Evolutionary conservation across 306 rosid genomes (phyloP).

Genomic region (Geum urbanum): DNA sequence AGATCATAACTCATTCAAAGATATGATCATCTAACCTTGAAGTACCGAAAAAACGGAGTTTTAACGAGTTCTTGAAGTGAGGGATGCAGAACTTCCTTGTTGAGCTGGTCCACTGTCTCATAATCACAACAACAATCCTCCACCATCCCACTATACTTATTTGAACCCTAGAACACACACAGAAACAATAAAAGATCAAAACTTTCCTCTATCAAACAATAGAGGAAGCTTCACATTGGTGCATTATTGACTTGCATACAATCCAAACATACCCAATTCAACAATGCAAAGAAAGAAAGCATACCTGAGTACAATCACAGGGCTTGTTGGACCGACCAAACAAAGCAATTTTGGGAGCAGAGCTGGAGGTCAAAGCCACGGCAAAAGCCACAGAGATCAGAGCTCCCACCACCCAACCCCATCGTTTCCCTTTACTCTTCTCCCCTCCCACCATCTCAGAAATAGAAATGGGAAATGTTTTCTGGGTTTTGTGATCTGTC

Average conservation of each 20-base stretch:
- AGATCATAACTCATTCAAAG: not conserved
- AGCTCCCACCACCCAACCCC: conserved; percentile 58
- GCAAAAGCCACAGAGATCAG: conserved; percentile 52
- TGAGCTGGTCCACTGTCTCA: conserved; percentile 45
- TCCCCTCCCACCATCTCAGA: conserved; percentile 34
- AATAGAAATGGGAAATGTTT: not conserved
- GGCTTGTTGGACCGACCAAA: conserved; percentile 51
- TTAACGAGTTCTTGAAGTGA: conserved; percentile 48
- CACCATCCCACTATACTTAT: conserved; percentile 41
- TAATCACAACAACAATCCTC: conserved; percentile 59
- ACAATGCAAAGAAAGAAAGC: conserved; percentile 11
- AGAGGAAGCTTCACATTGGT: too few relatives aligned
- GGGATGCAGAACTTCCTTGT: conserved; percentile 41
- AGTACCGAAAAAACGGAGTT: conserved; percentile 50
- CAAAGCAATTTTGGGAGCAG: conserved; percentile 41
- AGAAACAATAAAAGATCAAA: not conserved
- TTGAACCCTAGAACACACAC: conserved; percentile 22
- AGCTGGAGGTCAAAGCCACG: conserved; percentile 45
- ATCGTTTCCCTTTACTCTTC: conserved; percentile 37
- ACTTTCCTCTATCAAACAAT: not conserved
- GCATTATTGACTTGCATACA: not conserved
- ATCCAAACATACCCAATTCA: not conserved
- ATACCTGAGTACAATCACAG: conserved; percentile 66
- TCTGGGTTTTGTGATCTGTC: not conserved
- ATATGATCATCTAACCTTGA: conserved; percentile 34